These are phyloP conservation scores for Metarhizium album DNA, from an alignment of 2,329 filamentous ascomycete genomes.

Conservation along the genomic window DNA sequence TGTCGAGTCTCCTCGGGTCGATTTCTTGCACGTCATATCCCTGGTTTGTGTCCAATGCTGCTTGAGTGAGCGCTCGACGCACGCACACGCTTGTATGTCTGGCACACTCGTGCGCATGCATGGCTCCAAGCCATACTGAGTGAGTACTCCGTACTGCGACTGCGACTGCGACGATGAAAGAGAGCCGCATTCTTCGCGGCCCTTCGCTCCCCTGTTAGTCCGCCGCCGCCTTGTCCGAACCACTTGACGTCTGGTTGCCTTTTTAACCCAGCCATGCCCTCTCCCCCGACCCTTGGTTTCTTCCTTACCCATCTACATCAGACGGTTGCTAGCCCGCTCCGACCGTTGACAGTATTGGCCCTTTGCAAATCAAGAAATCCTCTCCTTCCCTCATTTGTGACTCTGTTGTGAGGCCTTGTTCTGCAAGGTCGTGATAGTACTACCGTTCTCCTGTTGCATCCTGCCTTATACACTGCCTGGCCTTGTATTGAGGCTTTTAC, in stretches of 20 bases:
- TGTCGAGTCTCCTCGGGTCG: neutral
- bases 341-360: neutral
- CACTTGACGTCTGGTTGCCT: neutral
- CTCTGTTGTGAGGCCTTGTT: constrained; percentile 1
- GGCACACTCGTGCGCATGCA: neutral
- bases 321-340: neutral
- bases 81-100: neutral
- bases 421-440: neutral
- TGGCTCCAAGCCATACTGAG: neutral
- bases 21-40: neutral
- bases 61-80: neutral
- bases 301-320: neutral
- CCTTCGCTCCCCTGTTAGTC: neutral
- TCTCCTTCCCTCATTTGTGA: neutral
- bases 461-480: neutral
- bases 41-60: neutral
- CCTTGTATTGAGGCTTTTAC: neutral
- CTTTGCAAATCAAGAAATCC: neutral
- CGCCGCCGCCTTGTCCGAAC: neutral
- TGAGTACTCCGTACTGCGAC: too few relatives aligned
- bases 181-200: neutral
- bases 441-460: neutral
- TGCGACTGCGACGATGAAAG: neutral
- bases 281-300: neutral
- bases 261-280: neutral